phyloP scores from a whole-genome alignment of 2,329 filamentous ascomycete genomes.

The Aspergillus brasiliensis region DNA sequence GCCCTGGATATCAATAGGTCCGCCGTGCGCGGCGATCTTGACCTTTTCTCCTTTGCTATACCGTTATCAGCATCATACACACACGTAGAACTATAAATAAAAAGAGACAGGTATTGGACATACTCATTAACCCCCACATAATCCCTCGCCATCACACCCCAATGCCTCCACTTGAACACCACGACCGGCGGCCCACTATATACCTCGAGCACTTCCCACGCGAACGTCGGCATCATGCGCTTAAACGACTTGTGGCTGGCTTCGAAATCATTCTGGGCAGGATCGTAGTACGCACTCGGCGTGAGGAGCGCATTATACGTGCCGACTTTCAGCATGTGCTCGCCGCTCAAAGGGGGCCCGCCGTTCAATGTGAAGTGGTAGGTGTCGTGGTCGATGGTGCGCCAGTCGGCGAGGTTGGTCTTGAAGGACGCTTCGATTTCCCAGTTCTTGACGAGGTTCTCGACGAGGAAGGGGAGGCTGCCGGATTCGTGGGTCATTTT shows the following conservation, averaged over 20 bases:
- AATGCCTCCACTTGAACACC: conserved; percentile 68
- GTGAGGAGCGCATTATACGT: conserved; percentile 70
- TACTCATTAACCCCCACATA: conserved; percentile 67
- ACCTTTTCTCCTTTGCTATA: conserved; percentile 64
- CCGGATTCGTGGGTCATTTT: conserved; percentile 56
- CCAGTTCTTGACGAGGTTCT: conserved; percentile 74
- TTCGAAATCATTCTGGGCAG: conserved; percentile 62
- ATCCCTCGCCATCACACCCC: conserved; percentile 67
- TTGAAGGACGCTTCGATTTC: conserved; percentile 73
- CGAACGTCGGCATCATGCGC: conserved; percentile 72
- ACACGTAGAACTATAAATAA: no score
- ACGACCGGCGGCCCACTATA: conserved; percentile 66
- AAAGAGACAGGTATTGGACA: conserved; percentile 27
- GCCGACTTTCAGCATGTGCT: conserved; percentile 67
- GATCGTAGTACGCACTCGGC: conserved; percentile 66
- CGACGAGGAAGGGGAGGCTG: conserved; percentile 62
- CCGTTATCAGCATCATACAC: background rate
- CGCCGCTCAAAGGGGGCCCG: conserved; percentile 56
- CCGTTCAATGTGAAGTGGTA: conserved; percentile 69
- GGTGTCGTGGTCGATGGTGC: conserved; percentile 61
- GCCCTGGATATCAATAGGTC: conserved; percentile 64
- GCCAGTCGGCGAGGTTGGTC: conserved; percentile 62
- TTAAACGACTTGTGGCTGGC: conserved; percentile 71
- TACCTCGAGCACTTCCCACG: conserved; percentile 70
- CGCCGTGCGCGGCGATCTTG: conserved; percentile 62